Conservation (phyloP, 1,284 basidiomycete genomes). For the Inonotus hispidus region DNA sequence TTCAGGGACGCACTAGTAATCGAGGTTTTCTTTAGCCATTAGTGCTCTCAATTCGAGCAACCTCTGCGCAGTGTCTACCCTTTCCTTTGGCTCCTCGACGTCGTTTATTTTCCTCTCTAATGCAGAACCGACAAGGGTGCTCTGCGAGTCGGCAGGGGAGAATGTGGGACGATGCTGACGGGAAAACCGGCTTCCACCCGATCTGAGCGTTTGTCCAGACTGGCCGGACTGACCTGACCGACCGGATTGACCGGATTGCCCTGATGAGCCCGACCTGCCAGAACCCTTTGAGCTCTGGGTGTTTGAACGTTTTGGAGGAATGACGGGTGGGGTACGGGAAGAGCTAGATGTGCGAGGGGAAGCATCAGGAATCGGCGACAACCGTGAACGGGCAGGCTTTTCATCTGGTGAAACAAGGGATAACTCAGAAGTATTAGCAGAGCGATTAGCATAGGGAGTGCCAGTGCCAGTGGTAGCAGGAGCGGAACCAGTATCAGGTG, state of each 20-base stretch:
- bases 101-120: constrained; percentile 63
- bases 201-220: not conserved
- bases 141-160: constrained; percentile 53
- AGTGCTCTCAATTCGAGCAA: constrained; percentile 62
- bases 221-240: not conserved
- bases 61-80: constrained; percentile 53
- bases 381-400: constrained; percentile 6
- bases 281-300: constrained; percentile 16
- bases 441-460: not conserved
- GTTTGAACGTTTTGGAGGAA: constrained; percentile 13
- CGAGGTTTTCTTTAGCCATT: constrained; percentile 70
- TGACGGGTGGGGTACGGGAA: not conserved
- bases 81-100: constrained; percentile 42
- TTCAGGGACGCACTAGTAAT: constrained; percentile 72
- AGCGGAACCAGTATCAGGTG: constrained; percentile 2
- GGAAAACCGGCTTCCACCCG: not conserved
- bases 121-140: constrained; percentile 68
- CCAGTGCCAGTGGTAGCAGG: not conserved
- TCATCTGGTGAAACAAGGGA: constrained; percentile 11
- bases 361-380: constrained; percentile 11
- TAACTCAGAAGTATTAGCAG: constrained; percentile 7
- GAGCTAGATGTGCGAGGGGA: constrained; percentile 3
- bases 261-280: constrained; percentile 1
- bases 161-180: constrained; percentile 32
- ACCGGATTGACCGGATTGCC: not conserved